These are phyloP conservation scores for Clausena lansium DNA, from an alignment of 345 rosid genomes.

Conservation along the genomic window DNA sequence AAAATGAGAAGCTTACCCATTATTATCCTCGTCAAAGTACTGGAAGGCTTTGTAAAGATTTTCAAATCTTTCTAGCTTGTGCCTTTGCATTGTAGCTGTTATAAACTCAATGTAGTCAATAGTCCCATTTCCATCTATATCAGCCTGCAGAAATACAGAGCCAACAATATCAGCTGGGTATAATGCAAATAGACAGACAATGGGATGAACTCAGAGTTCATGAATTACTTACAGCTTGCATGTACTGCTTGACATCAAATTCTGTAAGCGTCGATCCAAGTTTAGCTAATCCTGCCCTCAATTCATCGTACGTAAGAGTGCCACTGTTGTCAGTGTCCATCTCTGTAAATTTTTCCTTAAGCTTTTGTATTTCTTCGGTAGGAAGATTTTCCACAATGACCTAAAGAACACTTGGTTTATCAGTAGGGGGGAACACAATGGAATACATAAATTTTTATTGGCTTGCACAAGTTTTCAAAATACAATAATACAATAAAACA, in stretches of 20 bases:
- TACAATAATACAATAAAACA: background rate
- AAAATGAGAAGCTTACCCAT: constrained; percentile 51
- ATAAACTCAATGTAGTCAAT: constrained; percentile 86
- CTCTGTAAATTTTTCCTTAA: no score
- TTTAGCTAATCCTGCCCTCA: constrained; percentile 61
- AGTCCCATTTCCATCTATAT: constrained; percentile 81
- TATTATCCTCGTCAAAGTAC: constrained; percentile 78
- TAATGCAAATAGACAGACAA: background rate
- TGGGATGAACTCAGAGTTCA: background rate
- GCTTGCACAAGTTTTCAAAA: background rate
- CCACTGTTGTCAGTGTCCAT: no score
- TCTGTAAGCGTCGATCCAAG: constrained; percentile 79
- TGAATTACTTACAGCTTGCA: constrained; percentile 71
- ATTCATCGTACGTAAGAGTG: no score
- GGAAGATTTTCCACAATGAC: constrained; percentile 36
- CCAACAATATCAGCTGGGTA: background rate
- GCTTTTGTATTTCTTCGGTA: no score
- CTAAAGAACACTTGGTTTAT: constrained; percentile 17
- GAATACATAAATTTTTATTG: background rate
- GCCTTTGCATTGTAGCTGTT: constrained; percentile 83
- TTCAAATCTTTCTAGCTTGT: constrained; percentile 69
- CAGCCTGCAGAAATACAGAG: constrained; percentile 48
- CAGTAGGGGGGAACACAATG: background rate
- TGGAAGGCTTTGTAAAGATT: constrained; percentile 76
- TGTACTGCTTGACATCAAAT: constrained; percentile 71